Evolutionary conservation across 768 basidiomycete genomes (phyloP), one percentile per base, ranked within the genome.

Genomic region (Myochromella boudieri): DNA sequence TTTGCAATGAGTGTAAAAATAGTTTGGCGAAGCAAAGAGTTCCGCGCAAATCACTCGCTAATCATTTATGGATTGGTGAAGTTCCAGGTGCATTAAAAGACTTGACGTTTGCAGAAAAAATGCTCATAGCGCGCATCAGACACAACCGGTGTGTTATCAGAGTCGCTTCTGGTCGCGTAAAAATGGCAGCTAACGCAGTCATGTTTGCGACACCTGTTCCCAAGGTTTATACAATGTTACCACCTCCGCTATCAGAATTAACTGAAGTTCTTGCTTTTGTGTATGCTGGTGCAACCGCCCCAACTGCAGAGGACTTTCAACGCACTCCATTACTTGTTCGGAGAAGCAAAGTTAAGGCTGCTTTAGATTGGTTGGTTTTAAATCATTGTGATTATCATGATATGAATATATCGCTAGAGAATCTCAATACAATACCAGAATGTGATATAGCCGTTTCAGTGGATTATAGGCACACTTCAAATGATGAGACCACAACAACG

Each of bases 321-420:
- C 36, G 37, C 4, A 37, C 37, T 20, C 44, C 36, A 14, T 25
- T 48, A 3, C 38, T 48, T 15, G 42, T 49, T 4, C 29, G 50
- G 7, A 10, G 45, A 20, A 27, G n/a, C 27, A 14, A 32, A 17
- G 42, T 54, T 1, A 32, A 22, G 18, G 15, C 25, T 0, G 69
- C 69, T 0, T 39, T 73, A 4, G 55, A 68, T 27, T 71, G 69
- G 69, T 43, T 71, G 9, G 65, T 60, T 25, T 26, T 67, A 0
- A 72, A 72, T 47, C 68, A 71, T 51, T 1, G 9, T 0, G 63
- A 65, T 38, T 73, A 71, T 48, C 17, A 6, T 14, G 67, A 69
- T 38, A 28, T 71, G 1, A 33, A 52, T 0, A 67, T 71, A 18
- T 64, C 63, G 1, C 18, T 54, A 1, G 49, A 61, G 3, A 67